phyloP scores from a whole-genome alignment of 2,329 filamentous ascomycete species.

The Aspergillus candidus region DNA sequence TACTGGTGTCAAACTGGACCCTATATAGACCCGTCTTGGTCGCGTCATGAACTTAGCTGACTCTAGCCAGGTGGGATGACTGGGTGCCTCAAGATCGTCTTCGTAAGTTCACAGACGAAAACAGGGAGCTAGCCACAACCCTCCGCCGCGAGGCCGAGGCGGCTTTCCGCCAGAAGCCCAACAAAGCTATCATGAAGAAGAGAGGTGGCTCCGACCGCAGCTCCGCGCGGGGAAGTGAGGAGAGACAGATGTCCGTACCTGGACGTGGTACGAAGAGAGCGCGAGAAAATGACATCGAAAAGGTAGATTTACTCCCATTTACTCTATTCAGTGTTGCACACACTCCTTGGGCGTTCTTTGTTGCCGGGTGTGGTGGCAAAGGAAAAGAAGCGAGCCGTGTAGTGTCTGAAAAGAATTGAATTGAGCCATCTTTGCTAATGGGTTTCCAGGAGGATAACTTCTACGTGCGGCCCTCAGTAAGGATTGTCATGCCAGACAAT shows the following conservation, averaged over 20 bases:
- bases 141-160: conserved; percentile 40
- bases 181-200: conserved; percentile 35
- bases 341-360: background rate
- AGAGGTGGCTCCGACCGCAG: conserved; percentile 37
- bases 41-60: conserved; percentile 7
- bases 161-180: conserved; percentile 26
- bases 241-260: conserved; percentile 39
- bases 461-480: conserved; percentile 74
- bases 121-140: conserved; percentile 71
- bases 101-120: conserved; percentile 90
- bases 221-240: conserved; percentile 42
- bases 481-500: conserved; percentile 78
- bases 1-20: background rate
- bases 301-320: conserved; percentile 28
- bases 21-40: background rate
- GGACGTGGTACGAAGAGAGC: conserved; percentile 40
- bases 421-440: conserved; percentile 3
- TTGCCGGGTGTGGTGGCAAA: background rate
- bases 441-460: conserved; percentile 75
- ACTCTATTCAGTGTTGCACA: conserved; percentile 1
- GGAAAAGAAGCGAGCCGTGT: background rate
- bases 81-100: conserved; percentile 94
- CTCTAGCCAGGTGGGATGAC: conserved; percentile 73
- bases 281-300: conserved; percentile 44
- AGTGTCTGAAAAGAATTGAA: background rate